Base-by-base conservation (phyloP, 2,329 filamentous ascomycete genomes). In the Aureobasidium uvarum region DNA sequence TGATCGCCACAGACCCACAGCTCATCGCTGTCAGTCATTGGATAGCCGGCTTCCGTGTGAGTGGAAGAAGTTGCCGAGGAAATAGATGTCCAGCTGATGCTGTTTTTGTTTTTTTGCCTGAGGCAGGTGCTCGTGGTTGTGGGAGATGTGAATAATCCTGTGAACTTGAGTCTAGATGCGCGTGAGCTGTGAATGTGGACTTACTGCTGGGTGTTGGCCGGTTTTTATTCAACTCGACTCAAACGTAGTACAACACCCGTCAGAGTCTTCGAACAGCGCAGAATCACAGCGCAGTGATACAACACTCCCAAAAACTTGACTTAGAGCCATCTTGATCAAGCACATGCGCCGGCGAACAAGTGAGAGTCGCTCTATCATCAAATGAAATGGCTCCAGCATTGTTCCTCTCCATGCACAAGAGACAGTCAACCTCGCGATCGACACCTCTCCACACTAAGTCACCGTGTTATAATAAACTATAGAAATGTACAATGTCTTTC, bases 161-260 rank as follows among this genome's bases (percentile, higher is more conserved):
- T 23, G 31, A 23, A 31, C 10, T 10, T 38, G 31, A 52, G 50
- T 52, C 50, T 52, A n/a, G 46, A 50, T 50, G 25, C 8, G 54
- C 38, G 38, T 45, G 39, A 58, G 54, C 39, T 58, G 54, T 45
- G 54, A 58, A 31, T 43, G 23, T 43, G 20, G 25, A 16, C 38
- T 43, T 6, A 8, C 16, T 33, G 54, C 38, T 45, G 54, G 38
- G 54, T 38, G 38, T 45, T 28, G 54, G 23, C 54, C 38, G 20
- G 23, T 23, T 41, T 31, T 20, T 43, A n/a, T 18, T 13, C 38
- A 45, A 43, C 54, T 58, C 38, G n/a, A n/a, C 18, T 25, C 38
- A 56, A 28, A 13, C 2, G 38, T 58, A 25, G 54, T 45, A 58
- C 54, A 58, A 45, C 25, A 58, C 36, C 18, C 38, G 25, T 43